phyloP scores from a whole-genome alignment of 371 early-diverging fungal genomes.

The Mortierella polycephala region DNA sequence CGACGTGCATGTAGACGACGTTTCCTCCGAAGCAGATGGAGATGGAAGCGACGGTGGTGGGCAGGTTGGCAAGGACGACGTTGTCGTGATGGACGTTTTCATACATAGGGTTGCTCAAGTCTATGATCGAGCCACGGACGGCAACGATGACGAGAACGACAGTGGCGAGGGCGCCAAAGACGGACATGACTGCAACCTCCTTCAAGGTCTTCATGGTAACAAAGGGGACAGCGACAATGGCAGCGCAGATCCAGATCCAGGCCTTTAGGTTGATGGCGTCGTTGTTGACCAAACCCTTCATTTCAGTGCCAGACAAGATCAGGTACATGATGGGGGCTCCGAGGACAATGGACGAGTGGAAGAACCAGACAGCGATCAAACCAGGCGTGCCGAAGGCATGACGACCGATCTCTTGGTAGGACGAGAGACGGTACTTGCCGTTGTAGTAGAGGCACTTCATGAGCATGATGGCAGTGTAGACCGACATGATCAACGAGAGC shows the following conservation, averaged over 20 bases:
- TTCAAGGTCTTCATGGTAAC: conserved; percentile 67
- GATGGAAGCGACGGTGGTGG: conserved; percentile 68
- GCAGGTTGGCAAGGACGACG: conserved; percentile 66
- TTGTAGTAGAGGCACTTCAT: conserved; percentile 79
- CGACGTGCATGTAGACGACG: conserved; percentile 70
- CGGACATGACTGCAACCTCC: conserved; percentile 69
- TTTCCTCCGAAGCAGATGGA: conserved; percentile 87
- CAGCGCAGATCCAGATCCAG: conserved; percentile 64
- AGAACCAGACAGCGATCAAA: conserved; percentile 56
- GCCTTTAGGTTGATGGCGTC: conserved; percentile 45
- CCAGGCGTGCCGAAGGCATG: conserved; percentile 58
- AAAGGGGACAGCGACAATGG: conserved; percentile 61
- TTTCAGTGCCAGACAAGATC: conserved; percentile 63
- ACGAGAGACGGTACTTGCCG: conserved; percentile 53
- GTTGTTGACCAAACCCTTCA: conserved; percentile 43
- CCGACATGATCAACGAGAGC: conserved; percentile 77
- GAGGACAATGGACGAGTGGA: conserved; percentile 69
- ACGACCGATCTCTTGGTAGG: conserved; percentile 55
- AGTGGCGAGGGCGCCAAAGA: conserved; percentile 70
- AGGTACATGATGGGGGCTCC: conserved; percentile 69
- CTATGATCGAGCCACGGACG: conserved; percentile 57
- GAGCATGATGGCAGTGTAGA: conserved; percentile 76
- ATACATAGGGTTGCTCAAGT: conserved; percentile 43
- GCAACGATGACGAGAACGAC: conserved; percentile 59
- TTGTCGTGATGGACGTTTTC: conserved; percentile 52